phyloP scores from a whole-genome alignment of 2,329 filamentous ascomycete genomes.

The Monosporascus sp. region DNA sequence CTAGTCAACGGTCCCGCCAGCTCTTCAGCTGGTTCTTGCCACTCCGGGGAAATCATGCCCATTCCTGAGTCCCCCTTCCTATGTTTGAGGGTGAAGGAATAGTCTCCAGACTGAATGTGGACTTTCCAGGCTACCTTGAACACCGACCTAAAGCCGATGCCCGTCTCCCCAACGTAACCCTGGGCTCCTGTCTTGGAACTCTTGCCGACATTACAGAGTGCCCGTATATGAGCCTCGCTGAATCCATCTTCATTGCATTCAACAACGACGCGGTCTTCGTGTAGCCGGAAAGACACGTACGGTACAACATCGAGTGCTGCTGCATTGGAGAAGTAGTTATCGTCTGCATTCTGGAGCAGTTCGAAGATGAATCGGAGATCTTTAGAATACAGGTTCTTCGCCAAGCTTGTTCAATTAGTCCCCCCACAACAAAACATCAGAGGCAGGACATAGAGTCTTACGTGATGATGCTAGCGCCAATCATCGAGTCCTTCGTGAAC shows the following conservation, averaged over 20 bases:
- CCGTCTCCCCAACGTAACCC: slow-evolving; percentile 43
- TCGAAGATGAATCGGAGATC: slow-evolving; percentile 45
- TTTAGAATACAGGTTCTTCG: slow-evolving; percentile 36
- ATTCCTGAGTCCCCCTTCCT: slow-evolving; percentile 36
- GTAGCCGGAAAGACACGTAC: slow-evolving; percentile 29
- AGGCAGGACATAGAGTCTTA: slow-evolving; percentile 2
- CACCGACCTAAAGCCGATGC: slow-evolving; percentile 47
- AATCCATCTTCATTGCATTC: slow-evolving; percentile 49
- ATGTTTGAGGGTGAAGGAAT: slow-evolving; percentile 39
- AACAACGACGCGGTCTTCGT: slow-evolving; percentile 32
- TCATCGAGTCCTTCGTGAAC: slow-evolving; percentile 10
- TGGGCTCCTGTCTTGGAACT: slow-evolving; percentile 38
- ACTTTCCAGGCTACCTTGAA: slow-evolving; percentile 41
- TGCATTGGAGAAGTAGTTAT: slow-evolving; percentile 35
- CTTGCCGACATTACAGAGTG: slow-evolving; percentile 39
- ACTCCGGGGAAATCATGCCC: slow-evolving; percentile 44
- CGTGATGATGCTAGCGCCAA: slow-evolving; percentile 18
- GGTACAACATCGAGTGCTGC: slow-evolving; percentile 15
- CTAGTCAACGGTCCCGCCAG: slow-evolving; percentile 21
- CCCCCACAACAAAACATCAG: not conserved
- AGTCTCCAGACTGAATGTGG: slow-evolving; percentile 37
- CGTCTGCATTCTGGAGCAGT: slow-evolving; percentile 50
- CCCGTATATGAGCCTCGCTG: slow-evolving; percentile 32
- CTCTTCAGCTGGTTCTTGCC: slow-evolving; percentile 25
- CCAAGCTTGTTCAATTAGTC: slow-evolving; percentile 26